These are phyloP conservation scores for Proliferodiscus dingleyae DNA, from an alignment of 2,329 filamentous ascomycete genomes.

Conservation along the genomic window DNA sequence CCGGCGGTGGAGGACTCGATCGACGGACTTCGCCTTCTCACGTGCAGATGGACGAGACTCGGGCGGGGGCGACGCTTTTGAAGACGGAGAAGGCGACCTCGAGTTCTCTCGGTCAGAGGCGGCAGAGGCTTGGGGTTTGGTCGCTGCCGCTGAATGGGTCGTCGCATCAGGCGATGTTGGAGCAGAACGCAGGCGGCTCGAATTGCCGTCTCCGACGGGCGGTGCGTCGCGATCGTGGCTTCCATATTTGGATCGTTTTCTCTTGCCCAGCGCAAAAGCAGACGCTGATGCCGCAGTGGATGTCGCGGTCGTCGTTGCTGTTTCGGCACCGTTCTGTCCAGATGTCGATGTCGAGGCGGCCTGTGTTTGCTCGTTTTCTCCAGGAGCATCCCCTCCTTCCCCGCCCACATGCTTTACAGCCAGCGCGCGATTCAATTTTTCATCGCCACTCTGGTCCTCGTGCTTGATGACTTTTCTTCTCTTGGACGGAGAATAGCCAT, in stretches of 20 bases:
- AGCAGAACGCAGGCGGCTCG: conserved; percentile 54
- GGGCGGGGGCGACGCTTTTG: conserved; percentile 26
- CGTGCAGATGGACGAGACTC: conserved; percentile 11
- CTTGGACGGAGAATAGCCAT: conserved; percentile 60
- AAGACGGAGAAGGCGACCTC: conserved; percentile 30
- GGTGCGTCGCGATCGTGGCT: conserved; percentile 16
- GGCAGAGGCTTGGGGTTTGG: conserved; percentile 32
- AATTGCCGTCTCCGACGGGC: conserved; percentile 33
- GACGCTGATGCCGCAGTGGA: conserved; percentile 33
- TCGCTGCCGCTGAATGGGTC: conserved; percentile 19
- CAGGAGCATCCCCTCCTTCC: not conserved
- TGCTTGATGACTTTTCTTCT: conserved; percentile 57
- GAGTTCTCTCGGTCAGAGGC: conserved; percentile 51
- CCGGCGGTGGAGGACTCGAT: conserved; percentile 32
- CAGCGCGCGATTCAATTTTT: conserved; percentile 32
- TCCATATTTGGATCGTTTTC: conserved; percentile 41
- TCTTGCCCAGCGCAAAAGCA: conserved; percentile 39
- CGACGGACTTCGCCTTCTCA: conserved; percentile 36
- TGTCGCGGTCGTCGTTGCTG: conserved; percentile 23
- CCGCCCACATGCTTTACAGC: conserved; percentile 7
- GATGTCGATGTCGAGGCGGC: conserved; percentile 6
- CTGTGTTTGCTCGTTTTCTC: not conserved
- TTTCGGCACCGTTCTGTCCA: conserved; percentile 23
- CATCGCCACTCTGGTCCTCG: conserved; percentile 57
- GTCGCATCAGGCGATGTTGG: conserved; percentile 46